These are phyloP conservation scores for Crassisporium funariophilum DNA, from an alignment of 768 basidiomycete species.

Conservation along the genomic window DNA sequence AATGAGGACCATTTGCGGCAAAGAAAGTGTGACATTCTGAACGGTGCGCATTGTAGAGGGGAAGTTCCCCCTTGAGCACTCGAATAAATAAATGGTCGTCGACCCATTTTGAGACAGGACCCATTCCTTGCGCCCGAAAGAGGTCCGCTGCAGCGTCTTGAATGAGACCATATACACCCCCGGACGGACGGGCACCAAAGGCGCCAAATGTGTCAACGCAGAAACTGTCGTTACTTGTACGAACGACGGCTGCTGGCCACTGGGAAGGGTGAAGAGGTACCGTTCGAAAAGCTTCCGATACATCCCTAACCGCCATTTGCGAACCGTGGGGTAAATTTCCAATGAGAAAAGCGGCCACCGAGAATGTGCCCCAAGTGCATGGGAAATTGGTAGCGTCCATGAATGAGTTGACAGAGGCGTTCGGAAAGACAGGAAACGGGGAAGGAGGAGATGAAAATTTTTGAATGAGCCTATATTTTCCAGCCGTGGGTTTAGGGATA, in stretches of 20 bases:
- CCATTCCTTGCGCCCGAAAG: slow-evolving; percentile 24
- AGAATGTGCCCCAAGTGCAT: slow-evolving; percentile 46
- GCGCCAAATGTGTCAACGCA: slow-evolving; percentile 23
- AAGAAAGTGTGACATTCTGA: slow-evolving; percentile 8
- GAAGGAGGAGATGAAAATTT: slow-evolving; percentile 34
- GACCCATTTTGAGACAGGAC: slow-evolving; percentile 32
- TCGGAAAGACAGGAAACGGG: not conserved
- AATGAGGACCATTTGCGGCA: not conserved
- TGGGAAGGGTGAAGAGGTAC: slow-evolving; percentile 33
- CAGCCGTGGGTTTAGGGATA: slow-evolving; percentile 31
- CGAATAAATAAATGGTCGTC: slow-evolving; percentile 35
- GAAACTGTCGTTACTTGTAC: slow-evolving; percentile 18
- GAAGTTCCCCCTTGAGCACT: slow-evolving; percentile 18
- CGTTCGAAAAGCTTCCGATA: slow-evolving; percentile 40
- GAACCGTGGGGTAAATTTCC: slow-evolving; percentile 35
- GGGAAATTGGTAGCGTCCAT: slow-evolving; percentile 37
- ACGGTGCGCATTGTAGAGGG: slow-evolving; percentile 26
- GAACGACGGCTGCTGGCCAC: slow-evolving; percentile 38
- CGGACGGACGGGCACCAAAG: slow-evolving; percentile 24
- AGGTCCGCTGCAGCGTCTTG: slow-evolving; percentile 25
- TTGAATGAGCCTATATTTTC: slow-evolving; percentile 33
- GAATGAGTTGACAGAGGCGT: slow-evolving; percentile 28
- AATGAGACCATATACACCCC: slow-evolving; percentile 26
- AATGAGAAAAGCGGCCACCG: slow-evolving; percentile 27
- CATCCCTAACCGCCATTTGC: slow-evolving; percentile 36